Base-by-base conservation (phyloP, 805 yeast genomes). In the Pichia ethanolica region DNA sequence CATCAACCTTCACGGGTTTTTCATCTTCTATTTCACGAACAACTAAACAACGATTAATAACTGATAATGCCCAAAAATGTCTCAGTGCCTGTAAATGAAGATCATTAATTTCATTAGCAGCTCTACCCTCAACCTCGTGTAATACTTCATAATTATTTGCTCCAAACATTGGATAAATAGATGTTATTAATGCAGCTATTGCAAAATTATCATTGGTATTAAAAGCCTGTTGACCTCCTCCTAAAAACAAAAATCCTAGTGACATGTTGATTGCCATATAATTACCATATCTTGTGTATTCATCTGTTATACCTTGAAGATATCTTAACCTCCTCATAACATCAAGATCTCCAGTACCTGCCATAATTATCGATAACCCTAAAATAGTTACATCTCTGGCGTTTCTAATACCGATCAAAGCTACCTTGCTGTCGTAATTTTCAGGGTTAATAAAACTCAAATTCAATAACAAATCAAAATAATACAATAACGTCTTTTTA, bases 181-280 rank as follows among this genome's bases (percentile, higher is more conserved):
- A 75, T 0, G 88, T 76, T 0, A 89, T 67, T 57, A 93, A 71
- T 3, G 83, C 65, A 0, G 90, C 95, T 47, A 82, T 69, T 2
- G 88, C 79, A 58, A 84, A 70, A 48, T 79, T 75, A 4, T 85
- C 77, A 7, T 66, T 57, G 14, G 73, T 75, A 37, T 79, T 73
- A 50, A 93, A 77, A 0, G 95, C 89, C 64, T 81, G 89, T 62
- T 89, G 97, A 0, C 98, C 97, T 1, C 96, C 93, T 0, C 97
- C 97, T 36, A 93, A 64, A 61, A 91, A 90, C 47, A 91, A 69
- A 57, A 91, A 81, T 2, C 99, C 99, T 37, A 93, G 66, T 0
- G 95, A 86, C 71, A 87, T 76, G 58, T 86, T 88, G 1, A 82
- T 72, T 0, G 90, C 86, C 81, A 86, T 79, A 59, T 78, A 86